Evolutionary conservation across 805 yeast species (phyloP), one percentile per base, ranked within the genome.

Genomic region (Yarrowia yakushimensis): DNA sequence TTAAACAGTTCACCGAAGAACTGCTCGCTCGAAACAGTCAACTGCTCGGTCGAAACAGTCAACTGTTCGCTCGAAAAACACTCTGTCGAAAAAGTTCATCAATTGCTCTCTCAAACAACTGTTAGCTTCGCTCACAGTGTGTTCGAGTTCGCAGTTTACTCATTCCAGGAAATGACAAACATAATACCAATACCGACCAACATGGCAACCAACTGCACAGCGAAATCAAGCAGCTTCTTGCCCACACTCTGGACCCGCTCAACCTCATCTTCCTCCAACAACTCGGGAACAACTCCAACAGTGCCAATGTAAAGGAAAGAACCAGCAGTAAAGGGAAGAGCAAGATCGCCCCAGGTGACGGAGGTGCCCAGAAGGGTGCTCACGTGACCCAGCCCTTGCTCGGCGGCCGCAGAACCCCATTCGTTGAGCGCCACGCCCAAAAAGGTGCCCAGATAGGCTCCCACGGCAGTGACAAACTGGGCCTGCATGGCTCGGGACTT

Each of bases 281-380:
- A 71, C 68, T 87, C 90, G 1, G 94, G 93, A 37, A 87, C 82
- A n/a, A 87, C 87, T 46, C 88, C 87, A 22, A 86, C 85, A 0
- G 87, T 80, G 8, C 88, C 89, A 65, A 87, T 85, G 70, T 87
- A 87, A 23, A 87, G 71, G 69, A 87, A 85, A 7, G 89, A 88
- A 65, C 93, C 94, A 1, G 91, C 88, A 0, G 91, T 85, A 69
- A 87, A 81, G 15, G 93, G 91, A 48, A 86, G 73, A 13, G 86
- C 79, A 61, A 81, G 70, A 65, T 84, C 88, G 12, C 79, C 78
- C 27, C 78, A 63, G 20, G 75, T 74, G 41, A 82, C 85, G 17
- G 78, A 71, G n/a, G 85, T 81, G 17, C 85, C 85, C 65, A 79
- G 76, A 5, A 79, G 63, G 5, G 64, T 64, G 13, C 67, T 59